phyloP scores from a whole-genome alignment of 2,329 filamentous ascomycete genomes.

The Alternaria dauci region DNA sequence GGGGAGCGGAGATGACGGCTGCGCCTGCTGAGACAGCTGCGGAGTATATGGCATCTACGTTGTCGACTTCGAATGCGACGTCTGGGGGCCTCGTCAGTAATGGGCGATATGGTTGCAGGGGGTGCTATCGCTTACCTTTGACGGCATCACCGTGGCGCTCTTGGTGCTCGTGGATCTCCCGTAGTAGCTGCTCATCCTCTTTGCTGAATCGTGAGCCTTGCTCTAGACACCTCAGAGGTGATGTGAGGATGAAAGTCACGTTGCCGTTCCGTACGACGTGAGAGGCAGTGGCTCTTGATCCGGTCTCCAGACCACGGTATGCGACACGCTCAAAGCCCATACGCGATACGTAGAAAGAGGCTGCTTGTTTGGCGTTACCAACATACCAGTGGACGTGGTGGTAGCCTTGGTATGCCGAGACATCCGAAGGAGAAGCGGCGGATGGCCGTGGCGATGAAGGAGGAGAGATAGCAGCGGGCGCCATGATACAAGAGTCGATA shows the following conservation, averaged over 20 bases:
- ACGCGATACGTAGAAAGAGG: slow-evolving; percentile 84
- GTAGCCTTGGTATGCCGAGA: slow-evolving; percentile 76
- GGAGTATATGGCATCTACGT: slow-evolving; percentile 80
- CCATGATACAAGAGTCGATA: slow-evolving; percentile 30
- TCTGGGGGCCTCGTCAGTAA: slow-evolving; percentile 57
- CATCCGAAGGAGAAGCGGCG: slow-evolving; percentile 36
- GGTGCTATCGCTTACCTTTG: slow-evolving; percentile 59
- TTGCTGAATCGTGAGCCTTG: slow-evolving; percentile 41
- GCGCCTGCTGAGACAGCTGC: slow-evolving; percentile 74
- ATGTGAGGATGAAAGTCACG: slow-evolving; percentile 84
- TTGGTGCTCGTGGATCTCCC: slow-evolving; percentile 82
- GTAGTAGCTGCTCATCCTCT: slow-evolving; percentile 71
- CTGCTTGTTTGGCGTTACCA: slow-evolving; percentile 94
- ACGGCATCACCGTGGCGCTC: slow-evolving; percentile 91
- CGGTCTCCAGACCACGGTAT: slow-evolving; percentile 88
- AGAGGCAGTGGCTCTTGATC: slow-evolving; percentile 79
- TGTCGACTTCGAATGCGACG: slow-evolving; percentile 93
- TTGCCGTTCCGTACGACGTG: slow-evolving; percentile 82
- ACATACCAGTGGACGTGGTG: slow-evolving; percentile 97
- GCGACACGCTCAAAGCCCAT: slow-evolving; percentile 87
- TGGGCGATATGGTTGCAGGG: not conserved
- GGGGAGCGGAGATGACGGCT: slow-evolving; percentile 69
- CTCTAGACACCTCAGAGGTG: slow-evolving; percentile 69
- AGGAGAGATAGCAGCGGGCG: slow-evolving; percentile 50
- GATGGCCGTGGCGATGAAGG: slow-evolving; percentile 51